Percentiles rank a stretch among this genome's conserved stretches.
Conservation (phyloP, 352 stramenopile species). For the Phytopythium vexans region DNA sequence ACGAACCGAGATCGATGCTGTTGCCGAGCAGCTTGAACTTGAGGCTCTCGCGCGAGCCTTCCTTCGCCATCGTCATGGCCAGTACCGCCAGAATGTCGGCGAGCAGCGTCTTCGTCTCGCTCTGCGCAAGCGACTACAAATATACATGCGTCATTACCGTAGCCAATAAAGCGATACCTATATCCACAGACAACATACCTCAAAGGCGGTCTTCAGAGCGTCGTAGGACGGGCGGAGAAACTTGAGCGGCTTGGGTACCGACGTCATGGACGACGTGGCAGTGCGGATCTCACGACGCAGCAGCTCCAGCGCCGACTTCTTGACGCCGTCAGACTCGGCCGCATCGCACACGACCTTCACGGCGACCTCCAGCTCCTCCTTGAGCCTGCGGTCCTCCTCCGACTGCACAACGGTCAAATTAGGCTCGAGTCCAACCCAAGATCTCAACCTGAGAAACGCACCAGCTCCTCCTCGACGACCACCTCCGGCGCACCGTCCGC, state of each 20-base stretch:
- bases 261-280: slow-evolving; percentile 98
- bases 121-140: slow-evolving; percentile 25
- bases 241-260: slow-evolving; percentile 99
- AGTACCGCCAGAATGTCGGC: slow-evolving; percentile 91
- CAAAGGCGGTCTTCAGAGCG: slow-evolving; percentile 84
- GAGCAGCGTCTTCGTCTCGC: slow-evolving; percentile 78
- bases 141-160: neutral
- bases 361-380: slow-evolving; percentile 90
- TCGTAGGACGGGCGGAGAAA: slow-evolving; percentile 97
- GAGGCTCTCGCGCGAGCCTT: slow-evolving; percentile 86
- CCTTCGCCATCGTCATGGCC: slow-evolving; percentile 98
- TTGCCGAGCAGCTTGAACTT: slow-evolving; percentile 91
- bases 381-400: slow-evolving; percentile 91
- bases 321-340: slow-evolving; percentile 58
- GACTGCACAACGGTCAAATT: slow-evolving; percentile 34
- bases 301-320: slow-evolving; percentile 92
- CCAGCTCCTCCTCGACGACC: slow-evolving; percentile 57
- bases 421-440: neutral
- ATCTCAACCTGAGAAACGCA: slow-evolving; percentile 24
- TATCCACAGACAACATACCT: slow-evolving; percentile 17
- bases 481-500: slow-evolving; percentile 26
- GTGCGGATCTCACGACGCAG: slow-evolving; percentile 96
- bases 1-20: slow-evolving; percentile 91
- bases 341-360: slow-evolving; percentile 77
- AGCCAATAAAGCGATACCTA: neutral